A percentile compares a stretch with the other conserved stretches of the same genome.
These are phyloP conservation scores for Cordyceps fumosorosea DNA, from an alignment of 2,329 filamentous ascomycete species.

Conservation along the genomic window DNA sequence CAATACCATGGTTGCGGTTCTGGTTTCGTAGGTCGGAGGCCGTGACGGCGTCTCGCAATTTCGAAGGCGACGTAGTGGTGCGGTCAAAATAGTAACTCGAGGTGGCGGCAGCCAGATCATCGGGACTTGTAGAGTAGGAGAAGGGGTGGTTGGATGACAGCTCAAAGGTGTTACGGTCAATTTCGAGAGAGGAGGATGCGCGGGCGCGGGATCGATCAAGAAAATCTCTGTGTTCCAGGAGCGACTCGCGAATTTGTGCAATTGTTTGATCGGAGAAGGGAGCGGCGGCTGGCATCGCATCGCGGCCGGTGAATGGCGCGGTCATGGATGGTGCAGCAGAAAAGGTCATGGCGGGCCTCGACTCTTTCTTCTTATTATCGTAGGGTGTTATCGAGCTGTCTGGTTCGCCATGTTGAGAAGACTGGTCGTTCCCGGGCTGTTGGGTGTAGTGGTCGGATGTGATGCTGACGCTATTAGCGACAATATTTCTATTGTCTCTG, in stretches of 20 bases:
- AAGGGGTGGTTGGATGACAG: slow-evolving; percentile 12
- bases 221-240: slow-evolving; percentile 29
- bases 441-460: background rate
- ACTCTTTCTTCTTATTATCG: slow-evolving; percentile 15
- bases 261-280: slow-evolving; percentile 27
- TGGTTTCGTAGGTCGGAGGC: slow-evolving; percentile 2
- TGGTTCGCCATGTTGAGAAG: slow-evolving; percentile 1
- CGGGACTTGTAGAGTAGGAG: slow-evolving; percentile 20
- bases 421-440: background rate
- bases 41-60: background rate
- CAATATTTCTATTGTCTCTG: background rate
- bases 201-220: slow-evolving; percentile 24
- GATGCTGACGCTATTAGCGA: background rate
- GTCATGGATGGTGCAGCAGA: slow-evolving; percentile 17
- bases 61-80: slow-evolving; percentile 10
- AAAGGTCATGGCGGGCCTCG: slow-evolving; percentile 21
- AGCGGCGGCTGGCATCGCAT: slow-evolving; percentile 26
- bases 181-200: slow-evolving; percentile 29
- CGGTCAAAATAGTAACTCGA: slow-evolving; percentile 17
- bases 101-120: slow-evolving; percentile 21
- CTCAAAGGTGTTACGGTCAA: slow-evolving; percentile 23
- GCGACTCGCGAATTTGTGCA: slow-evolving; percentile 29
- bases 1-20: slow-evolving; percentile 21
- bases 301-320: slow-evolving; percentile 20
- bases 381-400: slow-evolving; percentile 1